phyloP scores from a whole-genome alignment of 2,329 filamentous ascomycete genomes.

The Alternaria sp. region DNA sequence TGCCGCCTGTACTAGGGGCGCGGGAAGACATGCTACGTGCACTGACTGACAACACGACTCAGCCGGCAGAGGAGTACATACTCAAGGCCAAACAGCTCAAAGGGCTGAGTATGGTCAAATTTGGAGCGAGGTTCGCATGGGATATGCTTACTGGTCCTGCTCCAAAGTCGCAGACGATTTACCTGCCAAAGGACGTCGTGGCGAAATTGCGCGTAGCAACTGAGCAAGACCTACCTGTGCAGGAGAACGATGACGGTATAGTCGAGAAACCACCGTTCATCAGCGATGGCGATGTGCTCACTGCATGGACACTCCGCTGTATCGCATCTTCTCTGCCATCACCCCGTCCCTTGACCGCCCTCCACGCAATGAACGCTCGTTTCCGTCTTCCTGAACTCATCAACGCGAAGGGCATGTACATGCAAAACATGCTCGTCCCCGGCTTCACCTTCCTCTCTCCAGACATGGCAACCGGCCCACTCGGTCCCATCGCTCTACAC shows the following conservation, averaged over 20 bases:
- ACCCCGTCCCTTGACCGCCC: constrained; percentile 44
- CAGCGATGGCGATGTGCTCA: constrained; percentile 34
- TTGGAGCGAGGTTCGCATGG: constrained; percentile 13
- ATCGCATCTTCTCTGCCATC: constrained; percentile 31
- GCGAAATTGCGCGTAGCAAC: constrained; percentile 32
- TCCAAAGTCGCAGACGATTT: constrained; percentile 48
- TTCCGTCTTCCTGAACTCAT: constrained; percentile 29
- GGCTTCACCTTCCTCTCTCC: constrained; percentile 17
- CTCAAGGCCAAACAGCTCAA: constrained; percentile 20
- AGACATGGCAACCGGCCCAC: constrained; percentile 11
- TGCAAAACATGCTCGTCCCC: constrained; percentile 20
- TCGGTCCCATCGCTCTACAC: constrained; percentile 21
- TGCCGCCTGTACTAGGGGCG: constrained; percentile 35
- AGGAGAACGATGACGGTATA: neutral
- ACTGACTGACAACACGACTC: neutral
- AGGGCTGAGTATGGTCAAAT: constrained; percentile 16
- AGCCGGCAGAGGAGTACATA: constrained; percentile 18
- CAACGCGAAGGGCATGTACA: constrained; percentile 24
- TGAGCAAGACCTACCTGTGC: constrained; percentile 29
- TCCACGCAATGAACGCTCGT: constrained; percentile 52
- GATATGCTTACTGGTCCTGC: constrained; percentile 9
- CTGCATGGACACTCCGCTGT: constrained; percentile 29
- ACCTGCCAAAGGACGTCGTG: constrained; percentile 40
- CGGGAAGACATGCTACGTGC: constrained; percentile 46
- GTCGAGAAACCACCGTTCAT: constrained; percentile 22